Conservation (phyloP, 2,329 filamentous ascomycete species). For the Pleomassaria siparia region DNA sequence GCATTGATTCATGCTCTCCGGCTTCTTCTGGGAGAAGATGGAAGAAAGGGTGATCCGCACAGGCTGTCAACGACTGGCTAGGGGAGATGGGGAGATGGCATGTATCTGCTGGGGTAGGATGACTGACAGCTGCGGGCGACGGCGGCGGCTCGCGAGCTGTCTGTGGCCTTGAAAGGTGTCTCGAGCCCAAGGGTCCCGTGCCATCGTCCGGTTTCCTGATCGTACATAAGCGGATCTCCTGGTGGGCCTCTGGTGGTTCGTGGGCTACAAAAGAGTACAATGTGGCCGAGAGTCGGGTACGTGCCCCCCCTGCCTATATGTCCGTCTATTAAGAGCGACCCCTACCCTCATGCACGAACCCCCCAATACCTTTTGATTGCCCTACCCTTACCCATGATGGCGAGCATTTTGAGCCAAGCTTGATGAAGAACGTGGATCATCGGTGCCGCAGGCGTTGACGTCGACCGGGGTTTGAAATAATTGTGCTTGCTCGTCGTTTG, state of each 20-base stretch:
- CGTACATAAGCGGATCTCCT: slow-evolving; percentile 17
- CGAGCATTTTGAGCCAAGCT: slow-evolving; percentile 1
- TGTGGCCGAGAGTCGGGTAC: slow-evolving; percentile 37
- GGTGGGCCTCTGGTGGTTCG: slow-evolving; percentile 25
- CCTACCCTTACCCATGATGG: background rate
- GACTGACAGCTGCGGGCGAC: slow-evolving; percentile 33
- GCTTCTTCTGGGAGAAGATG: slow-evolving; percentile 29
- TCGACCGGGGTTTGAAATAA: background rate
- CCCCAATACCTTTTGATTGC: slow-evolving; percentile 1
- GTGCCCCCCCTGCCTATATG: slow-evolving; percentile 5
- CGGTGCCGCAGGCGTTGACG: background rate
- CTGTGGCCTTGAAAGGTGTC: slow-evolving; percentile 16
- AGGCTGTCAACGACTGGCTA: slow-evolving; percentile 25
- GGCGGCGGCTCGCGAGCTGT: slow-evolving; percentile 17
- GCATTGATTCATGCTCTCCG: slow-evolving; percentile 31
- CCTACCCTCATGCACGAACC: background rate
- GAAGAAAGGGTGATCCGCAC: slow-evolving; percentile 31
- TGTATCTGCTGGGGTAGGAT: slow-evolving; percentile 29
- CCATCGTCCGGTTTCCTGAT: slow-evolving; percentile 31
- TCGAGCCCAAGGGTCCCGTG: slow-evolving; percentile 27
- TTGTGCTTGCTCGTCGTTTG: background rate
- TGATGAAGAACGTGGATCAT: background rate
- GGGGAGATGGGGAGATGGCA: slow-evolving; percentile 8
- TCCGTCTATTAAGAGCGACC: background rate
- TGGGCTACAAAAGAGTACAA: slow-evolving; percentile 35